A percentile compares a stretch with the other conserved stretches of the same genome.
phyloP scores from a whole-genome alignment of 2,329 filamentous ascomycete genomes.

The Dactylonectria estremocensis region DNA sequence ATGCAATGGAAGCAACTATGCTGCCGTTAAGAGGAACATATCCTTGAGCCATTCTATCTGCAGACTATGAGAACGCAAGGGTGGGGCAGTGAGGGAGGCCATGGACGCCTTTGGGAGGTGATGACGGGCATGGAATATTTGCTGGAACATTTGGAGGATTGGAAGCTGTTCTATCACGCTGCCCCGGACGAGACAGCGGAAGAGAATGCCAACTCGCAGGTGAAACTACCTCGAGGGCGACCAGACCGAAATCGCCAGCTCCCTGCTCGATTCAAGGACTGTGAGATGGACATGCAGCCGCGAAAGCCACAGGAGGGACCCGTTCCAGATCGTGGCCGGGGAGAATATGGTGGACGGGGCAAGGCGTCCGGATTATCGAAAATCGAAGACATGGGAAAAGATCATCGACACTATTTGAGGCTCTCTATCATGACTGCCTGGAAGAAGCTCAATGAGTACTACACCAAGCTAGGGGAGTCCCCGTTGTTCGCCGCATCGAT shows the following conservation, averaged over 20 bases:
- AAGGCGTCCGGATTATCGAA: neutral
- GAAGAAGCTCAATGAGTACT: slow-evolving; percentile 1
- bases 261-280: slow-evolving; percentile 6
- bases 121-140: slow-evolving; percentile 1
- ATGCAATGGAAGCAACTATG: neutral
- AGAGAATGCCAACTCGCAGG: neutral
- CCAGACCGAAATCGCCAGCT: slow-evolving; percentile 11
- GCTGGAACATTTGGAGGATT: neutral
- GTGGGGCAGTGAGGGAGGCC: neutral
- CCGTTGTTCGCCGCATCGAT: neutral
- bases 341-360: neutral
- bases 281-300: slow-evolving; percentile 10
- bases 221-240: neutral
- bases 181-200: neutral
- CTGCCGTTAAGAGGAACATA: slow-evolving; percentile 4
- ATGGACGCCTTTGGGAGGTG: slow-evolving; percentile 1
- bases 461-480: neutral
- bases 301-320: neutral
- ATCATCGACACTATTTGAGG: slow-evolving; percentile 15
- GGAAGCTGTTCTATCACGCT: slow-evolving; percentile 4
- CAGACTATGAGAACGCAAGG: neutral
- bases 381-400: slow-evolving; percentile 2
- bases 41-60: slow-evolving; percentile 10
- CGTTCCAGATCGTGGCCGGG: neutral
- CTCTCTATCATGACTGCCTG: slow-evolving; percentile 6